Evolutionary conservation across 129 eudicot species (phyloP).

Genomic region (Artemisia argyi): DNA sequence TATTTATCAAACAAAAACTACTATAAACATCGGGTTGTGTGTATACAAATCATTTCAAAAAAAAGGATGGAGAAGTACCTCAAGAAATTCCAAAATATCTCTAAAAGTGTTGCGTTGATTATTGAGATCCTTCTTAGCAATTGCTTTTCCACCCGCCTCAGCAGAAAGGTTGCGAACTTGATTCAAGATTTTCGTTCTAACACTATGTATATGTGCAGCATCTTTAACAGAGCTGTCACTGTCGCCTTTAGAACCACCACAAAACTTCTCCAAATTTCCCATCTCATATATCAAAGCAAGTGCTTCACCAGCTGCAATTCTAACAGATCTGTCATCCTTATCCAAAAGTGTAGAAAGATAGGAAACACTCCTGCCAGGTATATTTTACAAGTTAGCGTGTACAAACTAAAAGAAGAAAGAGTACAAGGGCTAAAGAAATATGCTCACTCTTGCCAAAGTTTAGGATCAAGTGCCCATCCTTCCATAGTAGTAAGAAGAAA

Average conservation of each 20-base stretch:
- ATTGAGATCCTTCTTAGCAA: slow-evolving; percentile 85
- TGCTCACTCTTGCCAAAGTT: slow-evolving; percentile 86
- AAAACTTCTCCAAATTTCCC: slow-evolving; percentile 69
- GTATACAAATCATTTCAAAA: not conserved
- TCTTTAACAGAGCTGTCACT: slow-evolving; percentile 39
- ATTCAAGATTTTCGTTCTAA: slow-evolving; percentile 62
- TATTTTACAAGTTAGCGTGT: not conserved
- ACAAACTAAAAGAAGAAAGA: not conserved
- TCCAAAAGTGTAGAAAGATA: slow-evolving; percentile 71
- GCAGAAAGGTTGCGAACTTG: slow-evolving; percentile 68
- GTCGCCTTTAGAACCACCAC: slow-evolving; percentile 40
- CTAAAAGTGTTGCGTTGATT: slow-evolving; percentile 80
- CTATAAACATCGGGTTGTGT: not conserved
- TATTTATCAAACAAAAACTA: not conserved
- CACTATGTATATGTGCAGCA: slow-evolving; percentile 50
- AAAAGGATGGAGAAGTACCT: slow-evolving; percentile 40
- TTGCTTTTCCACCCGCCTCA: slow-evolving; percentile 94
- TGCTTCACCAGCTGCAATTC: slow-evolving; percentile 90
- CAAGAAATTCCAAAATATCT: slow-evolving; percentile 82
- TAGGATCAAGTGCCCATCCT: slow-evolving; percentile 49
- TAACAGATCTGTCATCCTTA: slow-evolving; percentile 82
- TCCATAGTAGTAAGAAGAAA: slow-evolving; percentile 82
- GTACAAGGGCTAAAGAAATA: not conserved
- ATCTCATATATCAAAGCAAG: slow-evolving; percentile 73
- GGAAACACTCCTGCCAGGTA: slow-evolving; percentile 62